Conservation (phyloP, 345 rosid species). For the Anacardium occidentale region DNA sequence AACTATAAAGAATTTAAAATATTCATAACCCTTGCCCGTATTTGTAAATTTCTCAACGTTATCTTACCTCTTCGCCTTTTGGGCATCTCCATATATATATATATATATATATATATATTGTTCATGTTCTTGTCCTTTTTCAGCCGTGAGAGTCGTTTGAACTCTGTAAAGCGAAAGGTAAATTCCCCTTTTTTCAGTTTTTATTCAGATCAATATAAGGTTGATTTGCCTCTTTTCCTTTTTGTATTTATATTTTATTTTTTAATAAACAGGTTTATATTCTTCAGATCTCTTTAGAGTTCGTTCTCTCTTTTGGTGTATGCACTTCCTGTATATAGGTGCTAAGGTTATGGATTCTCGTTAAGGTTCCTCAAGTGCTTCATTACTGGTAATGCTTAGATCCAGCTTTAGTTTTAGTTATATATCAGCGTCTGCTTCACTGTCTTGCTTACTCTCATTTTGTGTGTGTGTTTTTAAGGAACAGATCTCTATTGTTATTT, state of each 20-base stretch:
- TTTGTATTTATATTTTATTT: not conserved
- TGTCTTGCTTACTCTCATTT: not conserved
- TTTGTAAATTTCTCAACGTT: not conserved
- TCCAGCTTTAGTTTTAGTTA: constrained; percentile 1
- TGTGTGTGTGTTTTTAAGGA: not conserved
- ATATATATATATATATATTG: not conserved
- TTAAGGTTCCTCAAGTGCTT: constrained; percentile 13
- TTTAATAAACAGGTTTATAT: not conserved
- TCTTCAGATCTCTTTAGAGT: constrained; percentile 25
- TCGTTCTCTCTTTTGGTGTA: not conserved
- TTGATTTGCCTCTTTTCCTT: not conserved
- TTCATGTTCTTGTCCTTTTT: not conserved
- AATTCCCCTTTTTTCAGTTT: not conserved
- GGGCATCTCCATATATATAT: not conserved
- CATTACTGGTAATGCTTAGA: constrained; percentile 19
- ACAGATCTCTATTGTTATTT: constrained; percentile 6
- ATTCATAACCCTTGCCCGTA: too few relatives aligned
- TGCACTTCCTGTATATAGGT: not conserved
- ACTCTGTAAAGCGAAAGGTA: not conserved
- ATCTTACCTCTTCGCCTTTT: not conserved
- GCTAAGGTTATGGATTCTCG: not conserved
- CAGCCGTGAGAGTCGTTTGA: not conserved
- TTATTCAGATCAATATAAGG: not conserved
- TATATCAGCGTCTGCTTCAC: not conserved
- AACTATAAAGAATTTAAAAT: too few relatives aligned